Conservation (phyloP, 1,139 yeast species). For the Hansenula anomala region DNA sequence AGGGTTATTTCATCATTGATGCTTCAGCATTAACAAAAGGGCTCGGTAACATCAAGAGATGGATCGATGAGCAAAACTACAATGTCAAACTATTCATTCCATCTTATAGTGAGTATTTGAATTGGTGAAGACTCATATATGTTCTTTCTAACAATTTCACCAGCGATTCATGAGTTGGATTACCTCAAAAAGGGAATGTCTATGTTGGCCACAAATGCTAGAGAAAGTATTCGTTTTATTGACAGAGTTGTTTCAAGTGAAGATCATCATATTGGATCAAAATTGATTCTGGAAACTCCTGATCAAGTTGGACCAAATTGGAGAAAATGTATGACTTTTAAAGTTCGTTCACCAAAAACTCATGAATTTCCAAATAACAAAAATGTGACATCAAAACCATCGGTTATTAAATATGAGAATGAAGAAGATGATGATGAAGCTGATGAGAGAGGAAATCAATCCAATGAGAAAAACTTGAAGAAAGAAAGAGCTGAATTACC, state of each 20-base stretch:
- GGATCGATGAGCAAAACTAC: constrained; percentile 34
- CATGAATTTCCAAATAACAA: constrained; percentile 40
- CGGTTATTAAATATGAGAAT: constrained; percentile 15
- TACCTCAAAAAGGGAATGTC: constrained; percentile 49
- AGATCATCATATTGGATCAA: constrained; percentile 17
- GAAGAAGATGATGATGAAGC: constrained; percentile 1
- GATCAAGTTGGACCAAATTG: constrained; percentile 44
- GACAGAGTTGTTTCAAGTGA: constrained; percentile 35
- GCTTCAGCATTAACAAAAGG: constrained; percentile 58
- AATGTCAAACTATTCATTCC: constrained; percentile 37
- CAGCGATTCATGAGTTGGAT: constrained; percentile 50
- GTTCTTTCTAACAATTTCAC: too few relatives aligned
- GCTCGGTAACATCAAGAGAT: constrained; percentile 51
- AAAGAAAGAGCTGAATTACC: constrained; percentile 41
- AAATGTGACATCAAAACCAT: constrained; percentile 2
- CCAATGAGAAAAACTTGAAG: too few relatives aligned
- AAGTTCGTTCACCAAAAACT: constrained; percentile 38
- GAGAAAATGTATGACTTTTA: constrained; percentile 41
- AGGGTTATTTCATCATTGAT: constrained; percentile 42
- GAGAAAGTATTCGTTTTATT: constrained; percentile 52
- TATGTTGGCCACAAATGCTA: constrained; percentile 49
- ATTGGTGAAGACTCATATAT: too few relatives aligned
- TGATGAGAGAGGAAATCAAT: neutral
- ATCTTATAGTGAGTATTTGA: constrained; percentile 30
- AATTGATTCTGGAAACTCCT: constrained; percentile 32